Conservation (phyloP, 345 rosid genomes). For the Salix koriyanagi region DNA sequence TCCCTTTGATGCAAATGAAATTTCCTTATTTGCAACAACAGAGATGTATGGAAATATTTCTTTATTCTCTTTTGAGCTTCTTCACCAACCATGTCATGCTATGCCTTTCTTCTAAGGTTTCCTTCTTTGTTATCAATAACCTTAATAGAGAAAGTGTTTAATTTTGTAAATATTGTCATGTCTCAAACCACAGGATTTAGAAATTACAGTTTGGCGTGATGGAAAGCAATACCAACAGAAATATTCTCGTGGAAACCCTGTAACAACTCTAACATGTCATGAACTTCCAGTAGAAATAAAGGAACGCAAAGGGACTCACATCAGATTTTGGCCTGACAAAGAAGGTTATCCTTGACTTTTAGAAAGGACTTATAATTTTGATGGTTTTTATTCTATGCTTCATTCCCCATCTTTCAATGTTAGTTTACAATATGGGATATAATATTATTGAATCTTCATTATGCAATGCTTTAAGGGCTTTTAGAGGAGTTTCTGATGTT, state of each 20-base stretch:
- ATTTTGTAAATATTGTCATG: not conserved
- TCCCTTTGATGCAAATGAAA: not conserved
- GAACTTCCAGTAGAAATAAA: slow-evolving; percentile 56
- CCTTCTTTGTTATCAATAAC: not conserved
- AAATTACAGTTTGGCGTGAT: slow-evolving; percentile 89
- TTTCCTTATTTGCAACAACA: not conserved
- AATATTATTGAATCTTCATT: not conserved
- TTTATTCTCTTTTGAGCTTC: not conserved
- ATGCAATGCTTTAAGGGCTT: not conserved
- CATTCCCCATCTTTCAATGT: not conserved
- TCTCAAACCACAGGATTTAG: slow-evolving; percentile 51
- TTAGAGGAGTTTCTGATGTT: not conserved
- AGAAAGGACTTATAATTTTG: not conserved
- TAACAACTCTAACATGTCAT: slow-evolving; percentile 45
- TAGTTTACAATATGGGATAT: not conserved
- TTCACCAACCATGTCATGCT: not conserved
- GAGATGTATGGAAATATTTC: not conserved
- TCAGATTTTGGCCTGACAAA: slow-evolving; percentile 96
- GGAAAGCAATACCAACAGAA: slow-evolving; percentile 71
- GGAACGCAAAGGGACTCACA: slow-evolving; percentile 60
- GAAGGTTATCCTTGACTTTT: slow-evolving; percentile 49
- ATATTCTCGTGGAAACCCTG: slow-evolving; percentile 90
- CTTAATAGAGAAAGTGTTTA: not conserved
- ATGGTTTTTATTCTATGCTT: slow-evolving; percentile 10
- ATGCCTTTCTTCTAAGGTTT: not conserved